phyloP scores from a whole-genome alignment of 108 stramenopile species.

The Nitzschia sp. region DNA sequence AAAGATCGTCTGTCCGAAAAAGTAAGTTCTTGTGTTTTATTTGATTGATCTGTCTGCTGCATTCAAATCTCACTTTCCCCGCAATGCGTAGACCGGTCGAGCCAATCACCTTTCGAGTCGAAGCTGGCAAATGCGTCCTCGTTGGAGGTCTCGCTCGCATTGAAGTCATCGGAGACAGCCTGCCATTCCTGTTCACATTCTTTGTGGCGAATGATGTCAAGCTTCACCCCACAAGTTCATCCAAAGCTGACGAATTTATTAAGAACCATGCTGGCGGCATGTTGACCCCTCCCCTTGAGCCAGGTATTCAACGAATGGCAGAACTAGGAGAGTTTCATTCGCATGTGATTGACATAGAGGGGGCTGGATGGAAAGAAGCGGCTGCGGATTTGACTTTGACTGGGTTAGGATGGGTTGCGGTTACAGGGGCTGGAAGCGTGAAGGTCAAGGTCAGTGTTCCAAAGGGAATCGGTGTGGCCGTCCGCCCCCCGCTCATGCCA shows the following conservation, averaged over 20 bases:
- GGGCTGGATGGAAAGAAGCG: constrained; percentile 93
- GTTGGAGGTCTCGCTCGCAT: constrained; percentile 86
- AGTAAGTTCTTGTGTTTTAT: constrained; percentile 59
- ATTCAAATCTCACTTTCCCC: not conserved
- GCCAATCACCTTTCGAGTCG: constrained; percentile 83
- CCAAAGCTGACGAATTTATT: constrained; percentile 79
- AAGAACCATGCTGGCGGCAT: constrained; percentile 88
- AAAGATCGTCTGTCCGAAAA: constrained; percentile 88
- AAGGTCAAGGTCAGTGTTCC: constrained; percentile 79
- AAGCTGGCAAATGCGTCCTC: constrained; percentile 81
- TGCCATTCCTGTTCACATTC: constrained; percentile 92
- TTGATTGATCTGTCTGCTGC: no score
- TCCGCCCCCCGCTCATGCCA: constrained; percentile 90
- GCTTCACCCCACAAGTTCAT: constrained; percentile 81
- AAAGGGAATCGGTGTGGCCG: constrained; percentile 81
- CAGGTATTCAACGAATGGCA: constrained; percentile 73
- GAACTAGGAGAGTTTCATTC: constrained; percentile 90
- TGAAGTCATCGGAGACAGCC: constrained; percentile 81
- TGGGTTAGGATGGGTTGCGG: constrained; percentile 97
- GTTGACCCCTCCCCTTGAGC: constrained; percentile 88
- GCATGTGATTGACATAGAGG: constrained; percentile 84
- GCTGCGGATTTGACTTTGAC: constrained; percentile 91
- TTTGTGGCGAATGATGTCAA: constrained; percentile 96
- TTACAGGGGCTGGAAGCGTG: constrained; percentile 89
- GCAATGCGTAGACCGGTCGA: constrained; percentile 72